Conservation (phyloP, 345 rosid species). For the Populus alba region DNA sequence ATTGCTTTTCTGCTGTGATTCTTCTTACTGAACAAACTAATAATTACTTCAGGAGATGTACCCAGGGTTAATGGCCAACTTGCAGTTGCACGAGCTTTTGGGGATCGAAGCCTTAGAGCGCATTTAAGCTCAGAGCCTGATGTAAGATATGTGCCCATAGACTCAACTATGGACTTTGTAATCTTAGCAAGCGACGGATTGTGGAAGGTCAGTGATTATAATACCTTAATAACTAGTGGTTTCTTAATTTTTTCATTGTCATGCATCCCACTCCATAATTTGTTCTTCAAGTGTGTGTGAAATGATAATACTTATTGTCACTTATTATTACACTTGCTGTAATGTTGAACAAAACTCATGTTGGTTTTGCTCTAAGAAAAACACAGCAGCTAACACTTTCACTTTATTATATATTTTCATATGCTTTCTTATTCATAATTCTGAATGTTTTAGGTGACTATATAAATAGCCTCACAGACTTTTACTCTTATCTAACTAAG, state of each 20-base stretch:
- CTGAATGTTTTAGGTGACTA: no score
- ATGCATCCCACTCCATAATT: background rate
- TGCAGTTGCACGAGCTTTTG: constrained; percentile 40
- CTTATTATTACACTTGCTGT: background rate
- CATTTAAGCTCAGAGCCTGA: constrained; percentile 59
- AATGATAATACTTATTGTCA: background rate
- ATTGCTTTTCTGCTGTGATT: background rate
- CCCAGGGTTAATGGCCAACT: constrained; percentile 41
- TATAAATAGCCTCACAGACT: no score
- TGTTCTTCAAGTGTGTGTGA: no score
- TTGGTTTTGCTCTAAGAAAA: no score
- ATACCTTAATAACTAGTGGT: background rate
- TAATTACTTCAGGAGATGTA: constrained; percentile 28
- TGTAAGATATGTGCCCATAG: constrained; percentile 44
- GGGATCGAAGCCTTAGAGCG: constrained; percentile 40
- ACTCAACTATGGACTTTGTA: constrained; percentile 41
- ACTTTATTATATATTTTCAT: no score
- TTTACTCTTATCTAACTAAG: no score
- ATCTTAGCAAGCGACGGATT: constrained; percentile 61
- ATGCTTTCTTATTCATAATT: no score
- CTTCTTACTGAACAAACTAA: background rate
- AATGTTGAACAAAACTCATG: background rate
- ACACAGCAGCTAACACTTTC: no score
- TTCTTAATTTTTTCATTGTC: background rate
- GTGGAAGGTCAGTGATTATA: constrained; percentile 54